Conservation (phyloP, 1,139 yeast species). For the Eremothecium sinecaudum region DNA sequence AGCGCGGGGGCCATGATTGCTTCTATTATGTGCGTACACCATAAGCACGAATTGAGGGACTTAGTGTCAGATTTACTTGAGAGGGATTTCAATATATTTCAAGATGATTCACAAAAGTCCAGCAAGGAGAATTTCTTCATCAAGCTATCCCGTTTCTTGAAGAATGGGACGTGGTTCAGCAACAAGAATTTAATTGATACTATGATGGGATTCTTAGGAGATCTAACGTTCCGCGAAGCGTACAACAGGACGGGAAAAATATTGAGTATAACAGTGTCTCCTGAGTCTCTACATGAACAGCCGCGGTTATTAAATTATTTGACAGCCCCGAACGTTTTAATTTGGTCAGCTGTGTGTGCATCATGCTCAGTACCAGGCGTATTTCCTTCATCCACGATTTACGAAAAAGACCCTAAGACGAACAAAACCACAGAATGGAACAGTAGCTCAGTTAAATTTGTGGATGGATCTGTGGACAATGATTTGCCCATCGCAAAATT, state of each 20-base stretch:
- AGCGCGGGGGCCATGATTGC: slow-evolving; percentile 97
- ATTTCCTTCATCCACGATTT: slow-evolving; percentile 76
- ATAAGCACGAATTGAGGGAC: slow-evolving; percentile 59
- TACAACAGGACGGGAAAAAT: slow-evolving; percentile 79
- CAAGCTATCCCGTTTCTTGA: slow-evolving; percentile 40
- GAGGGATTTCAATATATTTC: slow-evolving; percentile 65
- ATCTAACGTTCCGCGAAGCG: slow-evolving; percentile 89
- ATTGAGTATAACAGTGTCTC: slow-evolving; percentile 81
- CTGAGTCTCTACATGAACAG: slow-evolving; percentile 70
- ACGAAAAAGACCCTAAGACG: slow-evolving; percentile 71
- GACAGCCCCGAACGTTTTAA: slow-evolving; percentile 89
- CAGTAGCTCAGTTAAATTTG: slow-evolving; percentile 60
- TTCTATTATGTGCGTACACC: slow-evolving; percentile 71
- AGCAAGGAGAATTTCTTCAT: slow-evolving; percentile 36
- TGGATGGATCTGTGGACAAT: slow-evolving; percentile 93
- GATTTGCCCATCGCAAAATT: slow-evolving; percentile 84
- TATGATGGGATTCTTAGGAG: slow-evolving; percentile 75
- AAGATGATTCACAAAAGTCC: slow-evolving; percentile 40
- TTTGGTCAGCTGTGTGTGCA: slow-evolving; percentile 96
- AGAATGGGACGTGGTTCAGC: slow-evolving; percentile 78
- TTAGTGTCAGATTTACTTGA: slow-evolving; percentile 47
- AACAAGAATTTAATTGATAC: slow-evolving; percentile 61
- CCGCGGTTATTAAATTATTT: slow-evolving; percentile 79
- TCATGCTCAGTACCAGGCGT: slow-evolving; percentile 91
- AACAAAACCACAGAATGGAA: slow-evolving; percentile 57